Evolutionary conservation across 1,284 basidiomycete genomes (phyloP), one percentile per base, ranked within the genome.

Genomic region (Malassezia brasiliensis): DNA sequence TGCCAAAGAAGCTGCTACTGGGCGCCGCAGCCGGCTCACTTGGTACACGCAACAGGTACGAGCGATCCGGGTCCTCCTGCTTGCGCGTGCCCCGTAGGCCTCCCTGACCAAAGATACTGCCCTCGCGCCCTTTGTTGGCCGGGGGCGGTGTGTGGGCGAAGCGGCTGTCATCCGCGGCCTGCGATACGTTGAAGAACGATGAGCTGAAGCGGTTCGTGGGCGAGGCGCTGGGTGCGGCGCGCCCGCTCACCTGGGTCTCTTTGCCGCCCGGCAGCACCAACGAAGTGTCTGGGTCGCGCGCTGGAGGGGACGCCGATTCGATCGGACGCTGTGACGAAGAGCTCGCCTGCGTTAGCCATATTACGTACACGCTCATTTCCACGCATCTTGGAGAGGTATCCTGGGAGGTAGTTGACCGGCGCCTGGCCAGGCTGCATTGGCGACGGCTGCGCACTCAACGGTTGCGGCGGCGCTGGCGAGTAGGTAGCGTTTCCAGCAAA

Each of bases 71-170:
- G 11, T 40, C 50, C 3, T 52, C 55, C 19, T 38, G n/a, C 10
- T n/a, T 35, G 34, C 38, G 50, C 15, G n/a, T 50, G 10, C 66
- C 66, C 12, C 66, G 64, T 22, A 68, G 50, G n/a, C 66, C 64
- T 7, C 63, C 61, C 10, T 53, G 54, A 17, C 66, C 66, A 59
- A 68, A 68, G 55, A 68, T 66, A 50, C 66, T 68, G 38, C 55
- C 55, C 44, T 65, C 65, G 32, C 64, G 62, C 22, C 45, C 58
- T 30, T 61, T 59, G 40, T 51, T 30, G 56, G 58, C 14, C 54
- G 56, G 5, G 51, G 59, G 5, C 59, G 56, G 8, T 53, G 49
- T 6, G 55, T 55, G 40, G 54, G 50, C 15, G 42, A 58, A 52
- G 28, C 47, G 41, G 14, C 8, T 25, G 2, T 57, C 54, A 22